A percentile compares a stretch with the other conserved stretches of the same genome.
phyloP scores from a whole-genome alignment of 2,329 filamentous ascomycete species.

The Drechslerella coelobrocha region DNA sequence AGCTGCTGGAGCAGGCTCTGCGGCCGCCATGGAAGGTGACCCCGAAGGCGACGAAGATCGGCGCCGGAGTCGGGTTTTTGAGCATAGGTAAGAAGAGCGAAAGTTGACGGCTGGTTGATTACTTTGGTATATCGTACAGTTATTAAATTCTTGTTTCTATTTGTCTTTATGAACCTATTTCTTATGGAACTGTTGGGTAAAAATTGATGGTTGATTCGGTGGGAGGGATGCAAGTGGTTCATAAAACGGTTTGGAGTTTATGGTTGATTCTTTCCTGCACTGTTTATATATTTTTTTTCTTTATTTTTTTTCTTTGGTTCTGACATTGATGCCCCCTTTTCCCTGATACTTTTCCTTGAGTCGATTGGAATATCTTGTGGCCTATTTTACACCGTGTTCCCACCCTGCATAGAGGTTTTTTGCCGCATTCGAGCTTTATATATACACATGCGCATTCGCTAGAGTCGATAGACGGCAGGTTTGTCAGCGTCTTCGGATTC shows the following conservation, averaged over 20 bases:
- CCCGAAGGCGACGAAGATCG: conserved; percentile 25
- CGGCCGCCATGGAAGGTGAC: conserved; percentile 27
- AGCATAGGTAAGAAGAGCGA: not conserved
- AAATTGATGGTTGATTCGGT: not conserved
- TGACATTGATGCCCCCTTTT: not conserved
- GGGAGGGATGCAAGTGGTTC: not conserved
- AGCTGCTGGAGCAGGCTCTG: conserved; percentile 48
- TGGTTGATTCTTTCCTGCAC: not conserved
- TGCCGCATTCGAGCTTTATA: conserved; percentile 5
- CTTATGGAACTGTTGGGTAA: not conserved
- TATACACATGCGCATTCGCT: conserved; percentile 19
- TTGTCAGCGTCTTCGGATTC: not conserved
- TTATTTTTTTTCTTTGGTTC: not conserved
- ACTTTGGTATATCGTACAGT: too few species aligned
- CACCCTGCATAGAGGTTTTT: conserved; percentile 10
- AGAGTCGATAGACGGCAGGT: not conserved
- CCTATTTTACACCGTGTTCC: conserved; percentile 1
- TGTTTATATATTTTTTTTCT: not conserved
- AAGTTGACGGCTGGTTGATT: not conserved
- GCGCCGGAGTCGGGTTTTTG: conserved; percentile 38
- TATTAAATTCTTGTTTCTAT: conserved; percentile 5
- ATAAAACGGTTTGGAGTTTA: conserved; percentile 4
- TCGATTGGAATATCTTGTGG: conserved; percentile 18
- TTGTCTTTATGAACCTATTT: not conserved
- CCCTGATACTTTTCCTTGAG: not conserved